phyloP scores from a whole-genome alignment of 2,329 filamentous ascomycete species.

The Hymenotorrendiella dingleyae region DNA sequence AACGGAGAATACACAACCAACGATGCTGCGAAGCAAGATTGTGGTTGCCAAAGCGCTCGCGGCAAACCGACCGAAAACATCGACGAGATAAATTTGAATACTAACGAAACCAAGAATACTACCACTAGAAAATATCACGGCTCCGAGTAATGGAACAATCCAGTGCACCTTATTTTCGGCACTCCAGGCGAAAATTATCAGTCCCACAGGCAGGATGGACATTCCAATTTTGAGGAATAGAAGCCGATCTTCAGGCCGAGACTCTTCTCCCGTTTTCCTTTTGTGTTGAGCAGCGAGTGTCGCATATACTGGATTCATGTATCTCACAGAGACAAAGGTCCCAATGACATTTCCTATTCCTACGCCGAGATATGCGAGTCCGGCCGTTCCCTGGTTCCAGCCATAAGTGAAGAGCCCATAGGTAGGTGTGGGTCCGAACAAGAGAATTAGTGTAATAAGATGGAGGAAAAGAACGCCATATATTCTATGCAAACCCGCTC shows the following conservation, averaged over 20 bases:
- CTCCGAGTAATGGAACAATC: not conserved
- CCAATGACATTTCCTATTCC: not conserved
- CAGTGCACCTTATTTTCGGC: not conserved
- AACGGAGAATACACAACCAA: not conserved
- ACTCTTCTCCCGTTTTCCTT: not conserved
- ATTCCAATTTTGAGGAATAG: not conserved
- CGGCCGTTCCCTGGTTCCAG: not conserved
- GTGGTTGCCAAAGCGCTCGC: not conserved
- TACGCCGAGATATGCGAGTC: not conserved
- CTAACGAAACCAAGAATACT: not conserved
- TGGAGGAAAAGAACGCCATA: not conserved
- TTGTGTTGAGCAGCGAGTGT: not conserved
- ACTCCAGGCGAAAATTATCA: not conserved
- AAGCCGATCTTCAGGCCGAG: not conserved
- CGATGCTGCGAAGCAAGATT: not conserved
- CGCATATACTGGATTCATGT: not conserved
- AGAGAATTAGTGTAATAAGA: not conserved
- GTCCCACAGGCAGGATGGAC: not conserved
- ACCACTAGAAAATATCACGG: not conserved
- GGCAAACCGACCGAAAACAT: not conserved
- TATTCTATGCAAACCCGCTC: not conserved
- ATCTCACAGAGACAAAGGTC: not conserved
- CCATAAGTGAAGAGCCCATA: not conserved
- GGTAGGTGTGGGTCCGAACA: not conserved
- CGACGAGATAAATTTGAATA: not conserved